phyloP scores from a whole-genome alignment of 2,329 filamentous ascomycete genomes.

The Penicillium griseofulvum region DNA sequence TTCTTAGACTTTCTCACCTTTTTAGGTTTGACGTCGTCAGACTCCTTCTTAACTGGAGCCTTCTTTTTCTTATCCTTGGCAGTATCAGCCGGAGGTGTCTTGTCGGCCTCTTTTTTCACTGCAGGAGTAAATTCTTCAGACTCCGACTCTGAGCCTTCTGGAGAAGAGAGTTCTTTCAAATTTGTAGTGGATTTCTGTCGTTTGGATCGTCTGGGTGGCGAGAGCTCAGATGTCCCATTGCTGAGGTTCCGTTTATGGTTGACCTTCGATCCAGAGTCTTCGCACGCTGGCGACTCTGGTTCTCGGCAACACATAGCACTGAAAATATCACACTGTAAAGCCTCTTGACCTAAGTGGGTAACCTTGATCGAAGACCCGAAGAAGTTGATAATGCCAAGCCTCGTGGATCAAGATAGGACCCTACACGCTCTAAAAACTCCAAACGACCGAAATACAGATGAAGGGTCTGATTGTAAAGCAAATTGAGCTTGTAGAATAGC shows the following conservation, averaged over 20 bases:
- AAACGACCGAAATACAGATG: not conserved
- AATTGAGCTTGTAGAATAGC: not conserved
- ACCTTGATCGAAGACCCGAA: constrained; percentile 1
- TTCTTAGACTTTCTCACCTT: constrained; percentile 57
- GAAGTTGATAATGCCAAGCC: constrained; percentile 7
- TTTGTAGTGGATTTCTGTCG: constrained; percentile 26
- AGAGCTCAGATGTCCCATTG: constrained; percentile 21
- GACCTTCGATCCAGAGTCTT: constrained; percentile 8
- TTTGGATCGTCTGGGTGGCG: constrained; percentile 31
- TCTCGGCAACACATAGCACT: constrained; percentile 5
- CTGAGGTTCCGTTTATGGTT: constrained; percentile 30
- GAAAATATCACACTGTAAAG: not conserved
- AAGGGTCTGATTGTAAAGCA: no score
- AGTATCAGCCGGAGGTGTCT: constrained; percentile 1
- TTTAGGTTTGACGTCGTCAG: constrained; percentile 31
- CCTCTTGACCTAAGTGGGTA: not conserved
- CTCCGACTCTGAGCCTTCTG: constrained; percentile 19
- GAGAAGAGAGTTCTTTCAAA: constrained; percentile 18
- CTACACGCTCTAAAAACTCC: not conserved
- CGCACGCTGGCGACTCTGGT: not conserved
- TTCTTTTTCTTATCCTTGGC: constrained; percentile 15
- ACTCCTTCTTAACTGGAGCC: constrained; percentile 15
- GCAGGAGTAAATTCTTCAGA: constrained; percentile 6
- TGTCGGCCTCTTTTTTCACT: constrained; percentile 7
- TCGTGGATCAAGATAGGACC: not conserved